Conservation (phyloP, 2,329 filamentous ascomycete genomes). For the Trichoderma hamatum region DNA sequence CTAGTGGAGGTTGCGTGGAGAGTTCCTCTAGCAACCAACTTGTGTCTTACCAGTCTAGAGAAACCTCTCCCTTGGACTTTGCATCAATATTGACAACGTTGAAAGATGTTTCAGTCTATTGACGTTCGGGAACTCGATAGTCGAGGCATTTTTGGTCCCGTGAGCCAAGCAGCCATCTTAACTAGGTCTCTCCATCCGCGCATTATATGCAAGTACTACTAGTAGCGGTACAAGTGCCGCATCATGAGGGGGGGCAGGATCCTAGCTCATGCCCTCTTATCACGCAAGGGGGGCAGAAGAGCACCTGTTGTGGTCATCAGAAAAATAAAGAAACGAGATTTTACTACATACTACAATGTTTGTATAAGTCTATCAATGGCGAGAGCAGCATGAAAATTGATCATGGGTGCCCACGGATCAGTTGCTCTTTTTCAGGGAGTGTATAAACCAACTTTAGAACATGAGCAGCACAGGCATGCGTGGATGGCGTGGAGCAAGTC, state of each 20-base stretch:
- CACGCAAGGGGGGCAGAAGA: background rate
- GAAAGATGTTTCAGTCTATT: background rate
- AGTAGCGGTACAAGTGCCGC: background rate
- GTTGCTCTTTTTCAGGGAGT: background rate
- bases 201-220: slow-evolving; percentile 1
- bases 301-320: background rate
- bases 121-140: background rate
- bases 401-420: background rate
- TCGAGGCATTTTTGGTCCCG: background rate
- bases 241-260: background rate
- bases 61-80: background rate
- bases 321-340: background rate
- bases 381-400: background rate
- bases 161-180: background rate
- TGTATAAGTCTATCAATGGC: background rate
- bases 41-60: background rate
- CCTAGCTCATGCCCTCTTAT: background rate
- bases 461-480: background rate
- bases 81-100: background rate
- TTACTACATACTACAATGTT: background rate
- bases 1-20: background rate
- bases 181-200: background rate
- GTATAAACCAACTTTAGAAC: background rate
- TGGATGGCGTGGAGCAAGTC: background rate
- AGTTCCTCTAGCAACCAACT: slow-evolving; percentile 3